phyloP scores from a whole-genome alignment of 805 yeast genomes.

The Cyberlindnera euphorbiae region DNA sequence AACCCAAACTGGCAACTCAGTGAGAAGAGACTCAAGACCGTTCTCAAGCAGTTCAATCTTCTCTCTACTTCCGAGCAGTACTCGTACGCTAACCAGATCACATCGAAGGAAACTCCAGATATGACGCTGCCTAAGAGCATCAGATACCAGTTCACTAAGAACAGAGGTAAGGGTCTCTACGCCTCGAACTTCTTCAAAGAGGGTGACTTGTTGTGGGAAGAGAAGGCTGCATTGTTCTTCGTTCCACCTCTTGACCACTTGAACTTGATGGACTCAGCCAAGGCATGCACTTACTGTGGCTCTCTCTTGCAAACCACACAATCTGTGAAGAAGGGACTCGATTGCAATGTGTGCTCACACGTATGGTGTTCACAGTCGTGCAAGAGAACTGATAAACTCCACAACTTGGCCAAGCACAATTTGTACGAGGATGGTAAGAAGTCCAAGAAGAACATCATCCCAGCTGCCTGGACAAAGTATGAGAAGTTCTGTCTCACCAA shows the following conservation, averaged over 20 bases:
- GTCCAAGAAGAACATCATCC: slow-evolving; percentile 33
- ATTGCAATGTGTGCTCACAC: slow-evolving; percentile 59
- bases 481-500: slow-evolving; percentile 59
- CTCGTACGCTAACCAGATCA: slow-evolving; percentile 51
- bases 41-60: slow-evolving; percentile 55
- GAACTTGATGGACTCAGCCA: slow-evolving; percentile 51
- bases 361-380: slow-evolving; percentile 70
- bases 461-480: slow-evolving; percentile 48
- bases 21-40: slow-evolving; percentile 48
- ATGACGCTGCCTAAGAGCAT: slow-evolving; percentile 37
- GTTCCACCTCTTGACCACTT: slow-evolving; percentile 67
- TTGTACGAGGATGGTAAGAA: slow-evolving; percentile 32
- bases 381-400: slow-evolving; percentile 48
- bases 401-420: slow-evolving; percentile 54
- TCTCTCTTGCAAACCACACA: slow-evolving; percentile 25
- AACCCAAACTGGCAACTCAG: slow-evolving; percentile 62
- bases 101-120: slow-evolving; percentile 44
- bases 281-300: slow-evolving; percentile 74
- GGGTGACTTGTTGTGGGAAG: slow-evolving; percentile 59
- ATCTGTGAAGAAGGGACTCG: slow-evolving; percentile 42
- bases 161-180: slow-evolving; percentile 58
- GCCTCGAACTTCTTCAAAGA: slow-evolving; percentile 42
- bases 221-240: slow-evolving; percentile 49
- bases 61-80: slow-evolving; percentile 37
- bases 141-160: slow-evolving; percentile 43